These are phyloP conservation scores for Lagerstroemia speciosa DNA, from an alignment of 345 rosid genomes.

Conservation along the genomic window DNA sequence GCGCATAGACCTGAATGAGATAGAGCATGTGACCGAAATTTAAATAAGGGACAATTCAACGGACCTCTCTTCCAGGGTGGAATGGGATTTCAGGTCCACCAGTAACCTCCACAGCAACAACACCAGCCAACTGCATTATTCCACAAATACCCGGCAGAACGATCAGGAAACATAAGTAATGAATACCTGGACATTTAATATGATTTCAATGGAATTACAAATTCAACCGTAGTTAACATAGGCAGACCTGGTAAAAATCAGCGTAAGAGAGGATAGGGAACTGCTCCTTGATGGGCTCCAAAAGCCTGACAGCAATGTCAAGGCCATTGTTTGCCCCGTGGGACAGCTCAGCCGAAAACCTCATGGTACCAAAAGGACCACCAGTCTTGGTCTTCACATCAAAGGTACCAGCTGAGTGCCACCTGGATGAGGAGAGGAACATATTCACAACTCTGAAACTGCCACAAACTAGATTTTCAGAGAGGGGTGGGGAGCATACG, in stretches of 20 bases:
- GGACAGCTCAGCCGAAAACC: conserved; percentile 47
- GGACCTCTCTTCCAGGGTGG: conserved; percentile 92
- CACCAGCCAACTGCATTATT: conserved; percentile 66
- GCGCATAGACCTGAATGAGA: too few species aligned
- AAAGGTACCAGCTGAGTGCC: conserved; percentile 97
- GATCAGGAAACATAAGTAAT: background rate
- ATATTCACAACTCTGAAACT: background rate
- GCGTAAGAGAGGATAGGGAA: conserved; percentile 60
- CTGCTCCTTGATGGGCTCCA: conserved; percentile 79
- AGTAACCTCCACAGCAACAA: conserved; percentile 83
- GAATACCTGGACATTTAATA: background rate
- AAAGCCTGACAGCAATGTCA: conserved; percentile 67
- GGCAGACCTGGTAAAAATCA: conserved; percentile 71
- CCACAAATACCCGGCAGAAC: background rate
- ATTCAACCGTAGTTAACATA: background rate
- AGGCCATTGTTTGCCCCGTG: conserved; percentile 87
- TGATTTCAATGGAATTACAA: too few species aligned
- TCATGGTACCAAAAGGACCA: conserved; percentile 94
- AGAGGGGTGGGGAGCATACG: conserved; percentile 28
- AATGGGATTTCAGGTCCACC: conserved; percentile 97
- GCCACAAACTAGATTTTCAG: background rate
- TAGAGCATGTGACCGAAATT: background rate
- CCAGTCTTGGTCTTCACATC: conserved; percentile 78
- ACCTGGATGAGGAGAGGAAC: conserved; percentile 24
- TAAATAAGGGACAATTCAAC: background rate